These are phyloP conservation scores for Eimeria acervulina DNA, from an alignment of 169 alveolate genomes.

Conservation along the genomic window DNA sequence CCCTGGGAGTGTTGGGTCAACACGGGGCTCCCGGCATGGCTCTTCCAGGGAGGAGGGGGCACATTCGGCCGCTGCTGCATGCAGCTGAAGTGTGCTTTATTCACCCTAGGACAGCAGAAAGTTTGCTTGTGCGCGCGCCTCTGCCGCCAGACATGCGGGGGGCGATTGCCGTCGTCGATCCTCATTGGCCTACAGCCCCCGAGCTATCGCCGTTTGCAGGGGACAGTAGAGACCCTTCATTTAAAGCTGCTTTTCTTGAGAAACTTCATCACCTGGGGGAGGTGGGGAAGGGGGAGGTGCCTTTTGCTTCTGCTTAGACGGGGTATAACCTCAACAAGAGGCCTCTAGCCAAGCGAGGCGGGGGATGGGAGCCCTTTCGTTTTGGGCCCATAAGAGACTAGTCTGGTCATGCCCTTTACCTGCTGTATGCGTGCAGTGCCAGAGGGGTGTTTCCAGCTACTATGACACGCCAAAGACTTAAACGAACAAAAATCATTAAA, in stretches of 20 bases:
- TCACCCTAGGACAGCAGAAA: conserved; percentile 49
- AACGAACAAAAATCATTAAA: background rate
- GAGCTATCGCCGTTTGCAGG: conserved; percentile 41
- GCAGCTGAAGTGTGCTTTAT: conserved; percentile 38
- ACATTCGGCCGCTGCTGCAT: conserved; percentile 58
- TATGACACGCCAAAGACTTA: background rate
- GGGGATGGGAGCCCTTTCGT: background rate
- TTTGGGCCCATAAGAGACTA: background rate
- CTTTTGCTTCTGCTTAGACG: background rate
- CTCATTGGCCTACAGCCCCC: conserved; percentile 35
- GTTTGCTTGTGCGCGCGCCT: conserved; percentile 34
- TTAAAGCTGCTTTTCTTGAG: background rate
- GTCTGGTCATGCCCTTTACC: background rate
- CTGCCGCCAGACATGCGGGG: conserved; percentile 50
- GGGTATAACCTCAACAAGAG: background rate
- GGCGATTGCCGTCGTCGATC: conserved; percentile 56
- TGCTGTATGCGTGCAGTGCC: conserved; percentile 3
- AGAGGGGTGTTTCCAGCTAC: background rate
- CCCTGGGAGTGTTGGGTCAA: background rate
- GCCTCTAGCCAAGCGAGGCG: background rate
- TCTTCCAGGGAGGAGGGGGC: background rate
- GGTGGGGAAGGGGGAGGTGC: background rate
- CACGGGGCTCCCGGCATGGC: background rate
- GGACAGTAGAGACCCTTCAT: conserved; percentile 2
- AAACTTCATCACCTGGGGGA: background rate